phyloP scores from a whole-genome alignment of 2,329 filamentous ascomycete genomes.

The Aspergillus spinulosporus region DNA sequence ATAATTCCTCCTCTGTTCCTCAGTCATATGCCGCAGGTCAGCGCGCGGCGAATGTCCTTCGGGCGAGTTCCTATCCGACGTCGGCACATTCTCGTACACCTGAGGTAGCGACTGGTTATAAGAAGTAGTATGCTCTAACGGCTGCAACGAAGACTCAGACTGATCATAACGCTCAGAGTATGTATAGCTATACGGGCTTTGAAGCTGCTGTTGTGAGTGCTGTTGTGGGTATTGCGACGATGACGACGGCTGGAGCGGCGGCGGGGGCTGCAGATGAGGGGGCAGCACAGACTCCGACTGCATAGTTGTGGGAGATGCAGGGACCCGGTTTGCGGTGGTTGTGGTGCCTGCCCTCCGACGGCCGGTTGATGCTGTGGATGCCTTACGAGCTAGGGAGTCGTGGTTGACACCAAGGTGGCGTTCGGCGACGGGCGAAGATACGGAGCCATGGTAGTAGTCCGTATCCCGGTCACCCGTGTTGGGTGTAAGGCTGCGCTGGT shows the following conservation, averaged over 20 bases:
- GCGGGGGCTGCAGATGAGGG: slow-evolving; percentile 15
- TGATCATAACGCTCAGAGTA: slow-evolving; percentile 18
- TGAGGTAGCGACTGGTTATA: not conserved
- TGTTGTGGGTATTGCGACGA: slow-evolving; percentile 7
- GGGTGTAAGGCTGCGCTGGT: slow-evolving; percentile 28
- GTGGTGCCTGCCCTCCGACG: slow-evolving; percentile 35
- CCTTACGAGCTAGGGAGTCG: slow-evolving; percentile 35
- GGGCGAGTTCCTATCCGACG: not conserved
- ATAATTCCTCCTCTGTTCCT: slow-evolving; percentile 2
- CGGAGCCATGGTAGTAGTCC: slow-evolving; percentile 31
- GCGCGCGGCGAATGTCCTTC: not conserved
- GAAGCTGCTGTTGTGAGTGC: slow-evolving; percentile 9
- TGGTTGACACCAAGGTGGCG: slow-evolving; percentile 26
- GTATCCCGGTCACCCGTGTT: slow-evolving; percentile 25
- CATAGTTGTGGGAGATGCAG: slow-evolving; percentile 21
- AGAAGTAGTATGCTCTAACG: slow-evolving; percentile 19
- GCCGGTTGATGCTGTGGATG: slow-evolving; percentile 43
- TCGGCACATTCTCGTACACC: slow-evolving; percentile 2
- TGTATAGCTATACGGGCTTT: slow-evolving; percentile 3
- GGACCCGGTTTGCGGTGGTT: slow-evolving; percentile 19
- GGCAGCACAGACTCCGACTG: slow-evolving; percentile 27
- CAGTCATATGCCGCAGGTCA: slow-evolving; percentile 1
- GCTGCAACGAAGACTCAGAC: slow-evolving; percentile 16
- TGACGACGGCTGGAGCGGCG: not conserved
- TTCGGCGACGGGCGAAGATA: slow-evolving; percentile 26